Evolutionary conservation across 352 stramenopile species (phyloP).

Genomic region (Phytophthora brassicae): DNA sequence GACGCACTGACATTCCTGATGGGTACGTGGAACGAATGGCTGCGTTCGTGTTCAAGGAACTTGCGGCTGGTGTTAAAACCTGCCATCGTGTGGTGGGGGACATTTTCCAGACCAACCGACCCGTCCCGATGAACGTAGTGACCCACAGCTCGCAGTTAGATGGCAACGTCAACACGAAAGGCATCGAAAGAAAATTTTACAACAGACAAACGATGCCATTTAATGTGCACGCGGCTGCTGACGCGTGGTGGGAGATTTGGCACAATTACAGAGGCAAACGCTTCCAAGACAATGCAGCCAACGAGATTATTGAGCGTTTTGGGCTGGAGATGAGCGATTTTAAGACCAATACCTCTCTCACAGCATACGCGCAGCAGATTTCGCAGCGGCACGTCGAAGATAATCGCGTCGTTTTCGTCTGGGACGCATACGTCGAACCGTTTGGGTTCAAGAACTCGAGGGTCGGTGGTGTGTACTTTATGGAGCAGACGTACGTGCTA

Average conservation of each 20-base stretch:
- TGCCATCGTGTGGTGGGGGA: conserved; percentile 34
- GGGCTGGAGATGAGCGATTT: conserved; percentile 48
- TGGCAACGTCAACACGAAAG: conserved; percentile 13
- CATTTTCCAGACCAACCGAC: conserved; percentile 26
- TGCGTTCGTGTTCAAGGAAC: conserved; percentile 32
- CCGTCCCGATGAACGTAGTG: conserved; percentile 8
- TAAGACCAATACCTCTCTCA: conserved; percentile 45
- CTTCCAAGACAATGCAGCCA: conserved; percentile 31
- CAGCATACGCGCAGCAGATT: conserved; percentile 54
- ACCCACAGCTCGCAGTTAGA: conserved; percentile 26
- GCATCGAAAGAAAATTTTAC: conserved; percentile 40
- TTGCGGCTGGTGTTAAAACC: conserved; percentile 33
- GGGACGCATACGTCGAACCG: conserved; percentile 51
- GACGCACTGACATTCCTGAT: conserved; percentile 19
- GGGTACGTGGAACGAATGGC: conserved; percentile 21
- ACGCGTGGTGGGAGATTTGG: conserved; percentile 40
- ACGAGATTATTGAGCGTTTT: conserved; percentile 57
- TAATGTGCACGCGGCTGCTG: conserved; percentile 26
- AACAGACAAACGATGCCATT: conserved; percentile 38
- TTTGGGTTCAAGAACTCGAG: conserved; percentile 48
- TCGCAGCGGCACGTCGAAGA: conserved; percentile 50
- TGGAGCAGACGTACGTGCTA: conserved; percentile 64
- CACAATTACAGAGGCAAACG: conserved; percentile 29
- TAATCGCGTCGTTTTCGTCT: conserved; percentile 57
- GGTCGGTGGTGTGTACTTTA: conserved; percentile 42